Evolutionary conservation across 768 basidiomycete species (phyloP).

Genomic region (Tylopilus rubrobrunneus): DNA sequence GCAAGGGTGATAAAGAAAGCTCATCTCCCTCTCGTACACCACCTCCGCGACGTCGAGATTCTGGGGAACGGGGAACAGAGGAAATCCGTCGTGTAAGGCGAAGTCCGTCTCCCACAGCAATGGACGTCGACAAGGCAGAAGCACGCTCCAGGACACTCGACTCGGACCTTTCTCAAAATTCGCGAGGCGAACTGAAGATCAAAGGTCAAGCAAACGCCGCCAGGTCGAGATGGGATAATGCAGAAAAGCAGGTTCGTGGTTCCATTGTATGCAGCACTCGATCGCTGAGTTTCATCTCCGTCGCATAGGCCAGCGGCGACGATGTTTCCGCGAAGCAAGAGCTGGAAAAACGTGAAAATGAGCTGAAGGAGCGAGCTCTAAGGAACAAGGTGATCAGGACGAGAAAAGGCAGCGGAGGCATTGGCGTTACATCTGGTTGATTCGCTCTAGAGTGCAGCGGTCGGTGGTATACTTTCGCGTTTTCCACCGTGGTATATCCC

Average conservation of each 20-base stretch:
- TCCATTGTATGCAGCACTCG: conserved; percentile 3
- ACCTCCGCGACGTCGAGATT: conserved; percentile 31
- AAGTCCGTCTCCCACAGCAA: conserved; percentile 22
- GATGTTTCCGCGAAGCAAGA: conserved; percentile 35
- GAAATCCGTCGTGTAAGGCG: conserved; percentile 23
- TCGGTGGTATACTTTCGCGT: conserved; percentile 18
- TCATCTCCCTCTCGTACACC: conserved; percentile 36
- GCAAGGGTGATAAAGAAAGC: conserved; percentile 25
- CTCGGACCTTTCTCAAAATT: conserved; percentile 29
- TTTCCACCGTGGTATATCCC: conserved; percentile 12
- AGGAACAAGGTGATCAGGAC: conserved; percentile 80
- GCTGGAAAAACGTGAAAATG: conserved; percentile 67
- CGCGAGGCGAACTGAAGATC: conserved; percentile 60
- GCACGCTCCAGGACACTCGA: conserved; percentile 24
- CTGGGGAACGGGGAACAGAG: conserved; percentile 22
- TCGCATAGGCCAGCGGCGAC: conserved; percentile 18
- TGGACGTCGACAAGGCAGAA: conserved; percentile 25
- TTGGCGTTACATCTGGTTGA: conserved; percentile 20
- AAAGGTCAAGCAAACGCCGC: conserved; percentile 64
- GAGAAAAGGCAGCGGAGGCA: conserved; percentile 45
- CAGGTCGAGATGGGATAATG: conserved; percentile 53
- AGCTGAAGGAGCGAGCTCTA: conserved; percentile 76
- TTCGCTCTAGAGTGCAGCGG: conserved; percentile 2
- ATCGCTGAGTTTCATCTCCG: conserved; percentile 8
- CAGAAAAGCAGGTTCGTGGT: conserved; percentile 26